Base-by-base conservation (phyloP, 805 yeast genomes). In the Clavispora phyllophila region DNA sequence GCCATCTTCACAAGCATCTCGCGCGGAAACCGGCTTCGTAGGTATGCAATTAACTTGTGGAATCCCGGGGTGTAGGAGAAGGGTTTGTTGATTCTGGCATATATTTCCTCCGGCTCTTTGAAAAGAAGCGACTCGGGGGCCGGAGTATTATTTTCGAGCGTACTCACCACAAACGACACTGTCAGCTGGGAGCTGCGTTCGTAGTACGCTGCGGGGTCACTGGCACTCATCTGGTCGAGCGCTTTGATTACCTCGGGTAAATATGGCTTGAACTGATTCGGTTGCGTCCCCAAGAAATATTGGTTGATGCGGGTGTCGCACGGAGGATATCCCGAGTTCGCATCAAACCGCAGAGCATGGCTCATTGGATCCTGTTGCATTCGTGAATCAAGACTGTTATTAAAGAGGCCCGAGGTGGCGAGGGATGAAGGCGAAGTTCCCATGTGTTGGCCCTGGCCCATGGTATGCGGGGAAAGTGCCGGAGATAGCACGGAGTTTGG, bases 11-110 rank as follows among this genome's bases (percentile, higher is more conserved):
- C 84, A 43, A 91, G 71, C 63, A 83, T 81, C 13, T 72, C 72
- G 45, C 80, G 77, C 37, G 79, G 76, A 59, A 91, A 89, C 39
- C 98, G 65, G 28, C 75, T 68, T 44, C 83, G 71, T 46, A 91
- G 66, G 58, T 90, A 90, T 9, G 80, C 75, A 53, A 87, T 80
- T 43, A 91, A 71, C 36, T 82, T 79, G 62, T 89, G 96, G 61
- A 84, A 91, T 3, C 96, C 96, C 1, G 89, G 85, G 0, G 96
- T 90, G 58, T 93, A 91, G 8, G 90, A 78, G 57, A 85, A 93
- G 1, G 98, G 97, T 40, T 68, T 72, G 18, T 66, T 72, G 13
- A 91, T 86, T 40, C 78, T 73, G 17, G 84, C 80, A 64, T 91
- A 93, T 12, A 91, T 84, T 48, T 85, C 91, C 54, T 80, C 81